Conservation (phyloP, 1,139 yeast species). For the Torulaspora globosa region DNA sequence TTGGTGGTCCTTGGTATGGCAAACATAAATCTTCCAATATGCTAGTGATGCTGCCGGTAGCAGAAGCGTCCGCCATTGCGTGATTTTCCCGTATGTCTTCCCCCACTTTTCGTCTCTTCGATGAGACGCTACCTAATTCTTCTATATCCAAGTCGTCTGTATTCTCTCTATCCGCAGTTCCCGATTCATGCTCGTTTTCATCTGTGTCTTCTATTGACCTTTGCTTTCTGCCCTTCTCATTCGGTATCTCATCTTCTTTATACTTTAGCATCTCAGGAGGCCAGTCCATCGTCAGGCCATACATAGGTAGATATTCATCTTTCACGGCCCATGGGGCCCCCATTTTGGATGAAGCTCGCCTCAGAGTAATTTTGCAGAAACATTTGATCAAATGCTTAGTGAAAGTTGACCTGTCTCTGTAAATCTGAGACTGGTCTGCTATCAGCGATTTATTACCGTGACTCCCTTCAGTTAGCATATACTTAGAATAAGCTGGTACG, state of each 20-base stretch:
- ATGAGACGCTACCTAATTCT: neutral
- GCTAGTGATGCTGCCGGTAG: slow-evolving; percentile 28
- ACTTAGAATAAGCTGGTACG: slow-evolving; percentile 63
- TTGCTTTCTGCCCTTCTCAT: slow-evolving; percentile 30
- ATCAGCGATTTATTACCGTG: slow-evolving; percentile 57
- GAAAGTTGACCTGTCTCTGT: slow-evolving; percentile 80
- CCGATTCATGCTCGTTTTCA: slow-evolving; percentile 11
- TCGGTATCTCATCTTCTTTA: slow-evolving; percentile 36
- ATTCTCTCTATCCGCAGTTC: slow-evolving; percentile 12
- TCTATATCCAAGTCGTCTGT: neutral
- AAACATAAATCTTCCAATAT: slow-evolving; percentile 38
- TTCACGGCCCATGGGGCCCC: slow-evolving; percentile 99
- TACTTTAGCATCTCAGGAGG: slow-evolving; percentile 32
- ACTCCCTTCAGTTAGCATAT: slow-evolving; percentile 54
- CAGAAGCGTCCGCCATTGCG: slow-evolving; percentile 8
- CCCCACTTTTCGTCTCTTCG: slow-evolving; percentile 14
- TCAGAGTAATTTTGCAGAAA: slow-evolving; percentile 77
- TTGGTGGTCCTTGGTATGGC: slow-evolving; percentile 32
- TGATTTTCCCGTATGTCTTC: slow-evolving; percentile 13
- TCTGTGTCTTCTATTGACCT: slow-evolving; percentile 18
- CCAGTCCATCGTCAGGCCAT: slow-evolving; percentile 40
- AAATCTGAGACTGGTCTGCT: slow-evolving; percentile 67
- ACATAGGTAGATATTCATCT: slow-evolving; percentile 49
- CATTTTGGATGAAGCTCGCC: slow-evolving; percentile 67
- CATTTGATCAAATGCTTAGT: slow-evolving; percentile 89